These are phyloP conservation scores for Chalciporus piperatus DNA, from an alignment of 768 basidiomycete species.

Conservation along the genomic window DNA sequence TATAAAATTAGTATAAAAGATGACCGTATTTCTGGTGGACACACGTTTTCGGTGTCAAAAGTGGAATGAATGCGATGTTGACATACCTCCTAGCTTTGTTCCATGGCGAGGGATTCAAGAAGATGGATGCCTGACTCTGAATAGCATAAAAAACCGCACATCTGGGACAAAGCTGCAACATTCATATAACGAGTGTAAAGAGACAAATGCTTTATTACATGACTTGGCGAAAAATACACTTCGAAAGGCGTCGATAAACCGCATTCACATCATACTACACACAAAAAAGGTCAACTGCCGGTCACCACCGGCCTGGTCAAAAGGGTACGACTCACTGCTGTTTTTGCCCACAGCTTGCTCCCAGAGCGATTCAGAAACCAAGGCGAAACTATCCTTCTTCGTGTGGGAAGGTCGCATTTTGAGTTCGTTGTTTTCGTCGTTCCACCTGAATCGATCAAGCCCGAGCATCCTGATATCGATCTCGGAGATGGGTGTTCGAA, in stretches of 20 bases:
- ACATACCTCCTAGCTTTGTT: too few species aligned
- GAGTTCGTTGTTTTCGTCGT: constrained; percentile 12
- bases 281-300: neutral
- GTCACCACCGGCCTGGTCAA: neutral
- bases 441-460: constrained; percentile 25
- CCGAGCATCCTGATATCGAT: constrained; percentile 24
- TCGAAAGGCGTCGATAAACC: neutral
- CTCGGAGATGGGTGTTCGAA: constrained; percentile 18
- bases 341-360: constrained; percentile 6
- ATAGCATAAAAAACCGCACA: too few species aligned
- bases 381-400: constrained; percentile 21
- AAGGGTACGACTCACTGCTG: neutral
- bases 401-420: constrained; percentile 10
- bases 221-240: neutral
- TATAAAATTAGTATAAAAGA: too few species aligned
- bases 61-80: too few species aligned
- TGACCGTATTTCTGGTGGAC: too few species aligned
- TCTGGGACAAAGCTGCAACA: neutral
- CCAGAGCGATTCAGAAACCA: constrained; percentile 15
- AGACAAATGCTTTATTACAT: neutral
- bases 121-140: neutral
- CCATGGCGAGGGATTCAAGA: neutral
- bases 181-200: neutral
- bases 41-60: too few species aligned
- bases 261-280: neutral